Base-by-base conservation (phyloP, 371 early-diverging fungal species). In the Mortierella sp. region DNA sequence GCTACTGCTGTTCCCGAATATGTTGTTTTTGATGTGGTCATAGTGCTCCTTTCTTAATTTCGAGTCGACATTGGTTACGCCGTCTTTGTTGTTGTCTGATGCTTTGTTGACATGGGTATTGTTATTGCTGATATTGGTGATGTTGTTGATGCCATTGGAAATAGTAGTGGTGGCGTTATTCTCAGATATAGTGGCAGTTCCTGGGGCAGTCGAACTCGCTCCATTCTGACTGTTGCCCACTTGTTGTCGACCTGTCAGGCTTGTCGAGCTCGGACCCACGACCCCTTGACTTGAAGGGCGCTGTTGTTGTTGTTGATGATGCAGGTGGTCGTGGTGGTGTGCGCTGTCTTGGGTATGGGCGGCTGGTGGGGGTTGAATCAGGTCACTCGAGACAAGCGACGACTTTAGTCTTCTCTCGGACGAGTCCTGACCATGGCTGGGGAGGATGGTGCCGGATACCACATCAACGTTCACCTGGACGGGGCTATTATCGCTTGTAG, bases 31-130 rank as follows among this genome's bases (percentile, higher is more conserved):
- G 50, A 77, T 75, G 78, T 65, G 77, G 68, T 70, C 71, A 45
- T 57, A 52, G 50, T 83, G 76, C 63, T 68, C 80, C 63, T 71
- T 87, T 88, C 48, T 81, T 82, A 26, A 78, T 82, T 73, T 82
- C 80, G 74, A 81, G 77, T 87, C 85, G 76, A 28, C 44, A 68
- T 73, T 75, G 73, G 76, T 8, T 28, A 47, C 73, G 34, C 50
- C 74, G 24, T 74, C 45, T 21, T 68, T 68, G 42, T 58, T 24
- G 21, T 38, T 21, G 21, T 19, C 24, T 24, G 68, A 42, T 68
- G 24, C 34, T 38, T 42, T 68, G 42, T 38, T 38, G 42, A 2
- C 19, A 8, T 24, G 16, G 6, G 34, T 38, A 4, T 65, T 60
- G 28, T 31, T 68, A 42, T 38, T 55, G 55, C n/a, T 34, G 34